Base-by-base conservation (phyloP, 129 eudicot species). In the Heracleum sosnowskyi region DNA sequence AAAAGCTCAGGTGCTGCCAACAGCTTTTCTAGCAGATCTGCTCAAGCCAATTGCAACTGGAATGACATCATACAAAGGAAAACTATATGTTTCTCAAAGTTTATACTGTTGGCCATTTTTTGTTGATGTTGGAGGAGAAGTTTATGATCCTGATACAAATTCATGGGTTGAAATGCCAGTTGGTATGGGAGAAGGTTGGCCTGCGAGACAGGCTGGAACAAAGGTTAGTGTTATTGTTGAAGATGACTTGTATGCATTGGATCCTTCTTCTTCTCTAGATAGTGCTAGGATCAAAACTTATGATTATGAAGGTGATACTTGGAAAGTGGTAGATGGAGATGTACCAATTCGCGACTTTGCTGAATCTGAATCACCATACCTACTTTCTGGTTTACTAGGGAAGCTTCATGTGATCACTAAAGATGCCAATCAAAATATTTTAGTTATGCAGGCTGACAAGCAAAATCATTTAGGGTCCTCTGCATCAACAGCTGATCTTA, bases 101-200 rank as follows among this genome's bases (percentile, higher is more conserved):
- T 82, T 96, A 51, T 96, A 96, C 36, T 92, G 95, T 76, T 96
- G 99, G 99, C 99, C 99, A 0, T 96, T 96, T 82, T 92, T 92
- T 39, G 99, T 96, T 68, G 99, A 96, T 83, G 97, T 91, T 73
- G 99, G 99, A 37, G 99, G 99, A 44, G 99, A 96, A 83, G 96
- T 96, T 73, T 96, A 88, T 55, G 99, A 96, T 79, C 97, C 99
- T 0, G 97, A 87, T 78, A 79, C 95, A 42, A 82, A 92, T 83
- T 81, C 86, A 11, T 96, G 99, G 99, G 84, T 76, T 37, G 99
- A 96, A 81, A 96, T 96, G 99, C 99, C 99, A 20, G 79, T 44
- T 20, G 99, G 99, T 29, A 96, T 96, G 99, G 99, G 99, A 40
- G 99, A 96, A 82, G 97, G 97, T 29, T 96, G 99, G 99, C 99